These are phyloP conservation scores for Apiospora hydei DNA, from an alignment of 2,329 filamentous ascomycete genomes.

Conservation along the genomic window DNA sequence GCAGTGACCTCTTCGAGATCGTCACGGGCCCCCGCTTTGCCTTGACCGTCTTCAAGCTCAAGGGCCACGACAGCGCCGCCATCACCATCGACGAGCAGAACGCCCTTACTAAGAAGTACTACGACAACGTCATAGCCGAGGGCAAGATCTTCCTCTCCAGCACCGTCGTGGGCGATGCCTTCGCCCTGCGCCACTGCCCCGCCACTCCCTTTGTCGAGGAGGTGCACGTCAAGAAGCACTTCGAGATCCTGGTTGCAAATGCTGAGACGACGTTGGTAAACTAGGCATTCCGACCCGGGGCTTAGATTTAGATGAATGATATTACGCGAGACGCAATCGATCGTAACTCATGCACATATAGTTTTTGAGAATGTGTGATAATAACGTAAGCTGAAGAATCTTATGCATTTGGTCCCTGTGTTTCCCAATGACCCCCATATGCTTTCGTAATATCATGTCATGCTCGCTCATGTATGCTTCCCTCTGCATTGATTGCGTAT, in stretches of 20 bases:
- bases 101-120: slow-evolving; percentile 74
- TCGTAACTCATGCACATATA: neutral
- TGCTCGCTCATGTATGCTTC: neutral
- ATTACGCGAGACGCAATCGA: neutral
- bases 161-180: slow-evolving; percentile 74
- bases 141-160: slow-evolving; percentile 86
- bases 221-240: slow-evolving; percentile 74
- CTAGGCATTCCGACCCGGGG: neutral
- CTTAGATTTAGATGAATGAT: neutral
- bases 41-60: slow-evolving; percentile 77
- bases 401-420: neutral
- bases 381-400: neutral
- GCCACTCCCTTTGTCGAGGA: slow-evolving; percentile 74
- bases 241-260: slow-evolving; percentile 73
- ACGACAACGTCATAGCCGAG: slow-evolving; percentile 74
- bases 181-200: slow-evolving; percentile 83
- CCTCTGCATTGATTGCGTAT: neutral
- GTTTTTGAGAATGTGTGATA: neutral
- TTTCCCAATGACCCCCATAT: neutral
- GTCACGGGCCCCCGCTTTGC: slow-evolving; percentile 79
- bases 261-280: slow-evolving; percentile 61
- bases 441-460: neutral
- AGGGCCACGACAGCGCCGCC: slow-evolving; percentile 43
- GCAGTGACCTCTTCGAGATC: slow-evolving; percentile 77
- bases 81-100: slow-evolving; percentile 62